phyloP scores from a whole-genome alignment of 208 protist species.

The Tritrichomonas musculus region DNA sequence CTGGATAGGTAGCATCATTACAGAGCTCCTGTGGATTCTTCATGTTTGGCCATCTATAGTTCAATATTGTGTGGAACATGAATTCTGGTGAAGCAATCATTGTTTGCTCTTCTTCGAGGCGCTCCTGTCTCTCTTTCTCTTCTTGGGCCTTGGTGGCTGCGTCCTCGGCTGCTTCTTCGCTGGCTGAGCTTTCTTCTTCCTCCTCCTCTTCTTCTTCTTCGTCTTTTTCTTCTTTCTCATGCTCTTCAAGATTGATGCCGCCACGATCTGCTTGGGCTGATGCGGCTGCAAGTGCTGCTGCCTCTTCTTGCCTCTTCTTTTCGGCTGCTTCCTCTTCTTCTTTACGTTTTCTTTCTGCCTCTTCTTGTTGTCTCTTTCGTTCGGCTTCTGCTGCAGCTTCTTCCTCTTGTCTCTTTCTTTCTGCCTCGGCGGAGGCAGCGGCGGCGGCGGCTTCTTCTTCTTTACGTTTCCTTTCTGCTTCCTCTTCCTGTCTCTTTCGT shows the following conservation, averaged over 20 bases:
- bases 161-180: no score
- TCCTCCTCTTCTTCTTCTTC: no score
- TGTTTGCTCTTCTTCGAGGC: neutral
- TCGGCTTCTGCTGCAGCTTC: neutral
- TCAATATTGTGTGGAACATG: neutral
- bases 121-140: no score
- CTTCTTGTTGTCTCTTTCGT: neutral
- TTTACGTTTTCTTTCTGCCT: no score
- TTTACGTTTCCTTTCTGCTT: neutral
- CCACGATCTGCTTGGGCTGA: neutral
- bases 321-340: no score
- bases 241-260: no score
- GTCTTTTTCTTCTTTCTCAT: no score
- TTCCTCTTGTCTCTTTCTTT: no score
- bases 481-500: neutral
- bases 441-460: conserved; percentile 9
- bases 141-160: neutral
- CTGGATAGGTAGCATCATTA: neutral
- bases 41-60: neutral
- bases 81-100: neutral
- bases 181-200: no score
- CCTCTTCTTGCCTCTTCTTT: neutral
- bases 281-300: neutral
- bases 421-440: no score
- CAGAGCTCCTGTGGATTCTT: neutral